phyloP scores from a whole-genome alignment of 305 asterid species.

The Plantago coronopus region DNA sequence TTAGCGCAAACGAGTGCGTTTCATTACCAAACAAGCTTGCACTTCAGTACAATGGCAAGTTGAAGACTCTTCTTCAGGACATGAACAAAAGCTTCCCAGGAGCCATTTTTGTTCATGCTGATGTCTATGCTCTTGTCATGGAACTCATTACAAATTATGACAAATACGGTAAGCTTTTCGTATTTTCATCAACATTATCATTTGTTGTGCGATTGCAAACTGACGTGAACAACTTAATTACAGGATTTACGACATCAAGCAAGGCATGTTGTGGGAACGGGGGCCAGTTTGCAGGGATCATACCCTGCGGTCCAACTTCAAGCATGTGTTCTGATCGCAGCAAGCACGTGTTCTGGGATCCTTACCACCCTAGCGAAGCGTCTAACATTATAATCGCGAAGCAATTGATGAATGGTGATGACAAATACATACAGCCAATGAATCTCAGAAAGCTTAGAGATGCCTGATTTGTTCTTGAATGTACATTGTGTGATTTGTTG shows the following conservation, averaged over 20 bases:
- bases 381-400: conserved; percentile 75
- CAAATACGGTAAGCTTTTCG: conserved; percentile 50
- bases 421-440: conserved; percentile 54
- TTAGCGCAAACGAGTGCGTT: conserved; percentile 57
- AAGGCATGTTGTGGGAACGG: conserved; percentile 90
- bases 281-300: conserved; percentile 81
- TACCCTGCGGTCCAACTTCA: conserved; percentile 88
- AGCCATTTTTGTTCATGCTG: conserved; percentile 76
- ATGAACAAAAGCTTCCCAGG: conserved; percentile 56
- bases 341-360: conserved; percentile 89
- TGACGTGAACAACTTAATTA: neutral
- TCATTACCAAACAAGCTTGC: conserved; percentile 78
- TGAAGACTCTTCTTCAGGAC: conserved; percentile 53
- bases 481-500: neutral
- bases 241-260: conserved; percentile 65
- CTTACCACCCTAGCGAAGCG: conserved; percentile 94
- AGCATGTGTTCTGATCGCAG: conserved; percentile 65
- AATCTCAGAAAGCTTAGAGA: conserved; percentile 73
- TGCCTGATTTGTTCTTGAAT: conserved; percentile 30
- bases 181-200: neutral
- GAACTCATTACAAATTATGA: conserved; percentile 71
- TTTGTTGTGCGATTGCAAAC: neutral
- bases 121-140: conserved; percentile 82
- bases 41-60: conserved; percentile 56
- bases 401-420: conserved; percentile 61